Conservation (phyloP, 2,329 filamentous ascomycete species). For the Fusarium austroafricanum region DNA sequence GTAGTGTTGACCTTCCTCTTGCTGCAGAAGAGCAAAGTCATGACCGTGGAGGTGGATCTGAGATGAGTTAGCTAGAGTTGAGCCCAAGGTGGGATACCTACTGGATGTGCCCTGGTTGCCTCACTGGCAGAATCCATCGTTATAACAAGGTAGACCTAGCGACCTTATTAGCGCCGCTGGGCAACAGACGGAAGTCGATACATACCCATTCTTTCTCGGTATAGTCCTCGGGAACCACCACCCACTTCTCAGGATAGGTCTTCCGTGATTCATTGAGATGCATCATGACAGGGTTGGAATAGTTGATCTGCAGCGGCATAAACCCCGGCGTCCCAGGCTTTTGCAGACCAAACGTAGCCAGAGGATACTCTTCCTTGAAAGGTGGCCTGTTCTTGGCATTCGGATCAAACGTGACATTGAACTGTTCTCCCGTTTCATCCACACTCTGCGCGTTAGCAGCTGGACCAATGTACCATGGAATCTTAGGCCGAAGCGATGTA, state of each 20-base stretch:
- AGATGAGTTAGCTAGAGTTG: neutral
- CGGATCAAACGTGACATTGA: conserved; percentile 29
- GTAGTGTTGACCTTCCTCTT: conserved; percentile 19
- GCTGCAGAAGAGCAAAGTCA: conserved; percentile 39
- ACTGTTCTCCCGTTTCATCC: conserved; percentile 17
- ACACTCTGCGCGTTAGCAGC: conserved; percentile 25
- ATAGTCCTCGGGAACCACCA: conserved; percentile 37
- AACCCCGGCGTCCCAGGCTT: conserved; percentile 4
- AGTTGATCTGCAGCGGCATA: conserved; percentile 34
- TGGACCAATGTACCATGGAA: conserved; percentile 37
- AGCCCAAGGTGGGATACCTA: neutral
- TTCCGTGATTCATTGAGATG: conserved; percentile 18
- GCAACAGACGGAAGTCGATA: too few relatives aligned
- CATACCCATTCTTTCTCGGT: conserved; percentile 37
- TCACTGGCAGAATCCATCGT: conserved; percentile 22
- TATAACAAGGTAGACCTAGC: conserved; percentile 29
- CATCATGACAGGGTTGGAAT: conserved; percentile 29
- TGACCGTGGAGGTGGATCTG: conserved; percentile 43
- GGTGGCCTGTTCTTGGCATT: neutral
- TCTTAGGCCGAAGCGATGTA: conserved; percentile 24
- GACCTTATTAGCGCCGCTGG: neutral
- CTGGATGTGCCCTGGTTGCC: conserved; percentile 27
- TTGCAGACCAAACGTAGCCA: conserved; percentile 29
- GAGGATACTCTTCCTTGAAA: conserved; percentile 17
- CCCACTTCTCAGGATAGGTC: conserved; percentile 23